Percentiles rank a stretch among this genome's conserved stretches.
These are phyloP conservation scores for Dissophora ornata DNA, from an alignment of 192 early-diverging fungal species.

Conservation along the genomic window DNA sequence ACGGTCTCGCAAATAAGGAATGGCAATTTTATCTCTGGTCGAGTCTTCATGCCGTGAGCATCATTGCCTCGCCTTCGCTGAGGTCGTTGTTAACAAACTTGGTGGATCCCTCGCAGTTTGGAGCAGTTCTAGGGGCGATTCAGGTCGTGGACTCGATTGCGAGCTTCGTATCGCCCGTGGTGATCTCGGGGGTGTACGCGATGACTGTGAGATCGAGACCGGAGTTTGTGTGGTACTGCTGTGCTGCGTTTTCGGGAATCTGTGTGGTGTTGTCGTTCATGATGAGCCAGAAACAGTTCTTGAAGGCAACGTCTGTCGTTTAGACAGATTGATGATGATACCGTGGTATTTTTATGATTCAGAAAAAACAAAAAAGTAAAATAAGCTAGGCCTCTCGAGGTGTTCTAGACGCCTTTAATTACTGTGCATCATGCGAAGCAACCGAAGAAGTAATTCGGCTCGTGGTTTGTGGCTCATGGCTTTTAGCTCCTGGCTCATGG, in stretches of 20 bases:
- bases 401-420: too few species aligned
- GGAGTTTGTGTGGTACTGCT: conserved; percentile 55
- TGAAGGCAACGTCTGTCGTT: background rate
- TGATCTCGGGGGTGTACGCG: conserved; percentile 59
- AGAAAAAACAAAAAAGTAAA: too few species aligned
- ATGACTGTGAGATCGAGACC: conserved; percentile 51
- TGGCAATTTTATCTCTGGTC: conserved; percentile 32
- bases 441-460: too few species aligned
- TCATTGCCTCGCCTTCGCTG: conserved; percentile 52
- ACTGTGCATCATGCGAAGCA: too few species aligned
- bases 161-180: conserved; percentile 55
- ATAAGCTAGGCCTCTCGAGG: too few species aligned
- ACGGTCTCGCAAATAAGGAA: conserved; percentile 38
- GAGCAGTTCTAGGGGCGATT: conserved; percentile 61
- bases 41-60: conserved; percentile 37
- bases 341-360: too few species aligned
- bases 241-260: conserved; percentile 36
- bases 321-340: too few species aligned
- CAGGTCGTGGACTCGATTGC: conserved; percentile 58
- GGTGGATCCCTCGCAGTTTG: conserved; percentile 59
- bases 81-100: conserved; percentile 57
- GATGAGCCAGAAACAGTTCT: conserved; percentile 38
- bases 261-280: conserved; percentile 54
- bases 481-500: too few species aligned
- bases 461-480: too few species aligned